Base-by-base conservation (phyloP, 2,329 filamentous ascomycete species). In the Zopfia rhizophila region DNA sequence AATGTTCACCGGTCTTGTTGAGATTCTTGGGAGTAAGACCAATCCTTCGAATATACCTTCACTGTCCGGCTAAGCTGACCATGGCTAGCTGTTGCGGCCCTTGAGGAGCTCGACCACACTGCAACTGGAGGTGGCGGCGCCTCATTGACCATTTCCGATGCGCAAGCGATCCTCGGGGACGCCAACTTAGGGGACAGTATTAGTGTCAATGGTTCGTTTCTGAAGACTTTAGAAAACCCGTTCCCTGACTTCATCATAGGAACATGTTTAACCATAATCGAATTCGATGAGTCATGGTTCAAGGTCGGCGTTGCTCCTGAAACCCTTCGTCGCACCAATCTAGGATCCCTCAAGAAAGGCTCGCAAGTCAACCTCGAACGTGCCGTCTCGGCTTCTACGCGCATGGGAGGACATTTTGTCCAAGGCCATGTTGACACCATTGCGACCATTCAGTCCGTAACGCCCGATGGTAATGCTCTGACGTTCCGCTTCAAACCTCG, bases 361-460 rank as follows among this genome's bases (percentile, higher is more conserved):
- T 88, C 86, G 50, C 78, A 77, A 16, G 92, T 97, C 56, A 99
- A 99, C 73, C 87, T 99, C 40, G 94, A 99, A 79, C 87, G 94
- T 12, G 93, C 94, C 3, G 92, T 99, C 41, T 88, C 89, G 13
- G 91, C 91, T 4, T 84, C 89, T 63, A 97, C 93, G 32, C 90
- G 94, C 43, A 97, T 99, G 91, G 94, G 95, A 33, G 94, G 94
- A 0, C 94, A 99, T 76, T 96, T 97, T 65, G 93, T 97, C 22
- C 95, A 99, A 75, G 94, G 94, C 28, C 94, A 99, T 72, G 93
- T 99, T 50, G 95, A 99, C 73, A 93, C 91, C 8, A 85, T 88
- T 27, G 94, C 93, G 0, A 83, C 82, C 30, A 89, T 99, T 50
- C 68, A 87, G 27, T 82, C 83, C 30, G 82, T 89, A 24, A 86